Percentiles rank a stretch among this genome's conserved stretches.
Conservation (phyloP, 2,329 filamentous ascomycete species). For the Capronia americana region DNA sequence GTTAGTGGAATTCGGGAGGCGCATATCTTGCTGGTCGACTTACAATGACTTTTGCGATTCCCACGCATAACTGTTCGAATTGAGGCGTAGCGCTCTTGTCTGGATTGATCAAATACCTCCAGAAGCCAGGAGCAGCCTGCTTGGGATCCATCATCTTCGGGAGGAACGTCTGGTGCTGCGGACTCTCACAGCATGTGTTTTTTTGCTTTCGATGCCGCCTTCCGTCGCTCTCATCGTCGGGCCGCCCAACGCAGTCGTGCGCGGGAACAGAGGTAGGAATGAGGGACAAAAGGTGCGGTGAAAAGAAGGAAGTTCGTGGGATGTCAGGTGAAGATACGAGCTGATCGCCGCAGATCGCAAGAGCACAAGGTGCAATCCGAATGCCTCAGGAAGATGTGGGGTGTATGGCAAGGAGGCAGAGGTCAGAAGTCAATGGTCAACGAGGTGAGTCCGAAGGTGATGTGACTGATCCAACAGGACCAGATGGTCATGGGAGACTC, state of each 20-base stretch:
- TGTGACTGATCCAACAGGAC: constrained; percentile 8
- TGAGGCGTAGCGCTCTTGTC: constrained; percentile 72
- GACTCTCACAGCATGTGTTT: constrained; percentile 23
- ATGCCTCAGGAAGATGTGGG: constrained; percentile 2
- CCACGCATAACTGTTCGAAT: constrained; percentile 71
- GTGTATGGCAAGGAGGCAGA: background rate
- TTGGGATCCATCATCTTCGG: constrained; percentile 26
- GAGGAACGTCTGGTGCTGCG: constrained; percentile 14
- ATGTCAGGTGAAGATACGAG: constrained; percentile 6
- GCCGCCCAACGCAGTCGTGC: background rate
- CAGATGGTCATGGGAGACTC: constrained; percentile 15
- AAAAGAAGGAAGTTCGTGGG: constrained; percentile 11
- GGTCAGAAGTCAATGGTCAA: background rate
- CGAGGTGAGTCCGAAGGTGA: background rate
- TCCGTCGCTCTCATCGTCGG: constrained; percentile 32
- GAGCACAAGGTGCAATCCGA: constrained; percentile 7
- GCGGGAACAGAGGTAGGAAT: background rate
- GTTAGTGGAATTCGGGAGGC: constrained; percentile 19
- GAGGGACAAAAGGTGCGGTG: background rate
- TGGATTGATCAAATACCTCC: constrained; percentile 65
- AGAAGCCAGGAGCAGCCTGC: constrained; percentile 31
- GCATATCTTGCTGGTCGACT: constrained; percentile 43
- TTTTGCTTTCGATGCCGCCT: background rate
- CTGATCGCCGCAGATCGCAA: background rate
- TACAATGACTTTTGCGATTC: constrained; percentile 75